Conservation (phyloP, 2,329 filamentous ascomycete genomes). For the Balansia obtecta region DNA sequence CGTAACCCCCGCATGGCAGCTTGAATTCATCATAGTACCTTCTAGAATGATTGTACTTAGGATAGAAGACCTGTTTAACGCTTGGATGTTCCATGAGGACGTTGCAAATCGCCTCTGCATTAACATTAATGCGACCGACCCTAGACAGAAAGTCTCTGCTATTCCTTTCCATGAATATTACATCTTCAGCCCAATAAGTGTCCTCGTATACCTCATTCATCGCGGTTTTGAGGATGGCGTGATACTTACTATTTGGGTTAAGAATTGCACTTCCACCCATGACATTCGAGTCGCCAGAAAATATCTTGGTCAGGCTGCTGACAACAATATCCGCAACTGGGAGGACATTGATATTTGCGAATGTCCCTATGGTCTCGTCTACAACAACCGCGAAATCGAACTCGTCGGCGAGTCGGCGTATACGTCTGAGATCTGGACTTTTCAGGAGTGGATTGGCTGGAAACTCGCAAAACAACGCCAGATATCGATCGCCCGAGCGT, state of each 20-base stretch:
- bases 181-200: conserved; percentile 88
- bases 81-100: conserved; percentile 46
- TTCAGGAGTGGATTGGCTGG: conserved; percentile 83
- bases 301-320: conserved; percentile 91
- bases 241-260: conserved; percentile 57
- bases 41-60: conserved; percentile 60
- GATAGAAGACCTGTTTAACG: conserved; percentile 78
- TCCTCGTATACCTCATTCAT: conserved; percentile 64
- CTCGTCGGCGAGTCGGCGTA: conserved; percentile 63
- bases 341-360: conserved; percentile 88
- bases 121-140: conserved; percentile 73
- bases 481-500: conserved; percentile 58
- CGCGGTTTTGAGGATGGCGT: conserved; percentile 53
- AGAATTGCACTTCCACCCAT: conserved; percentile 75
- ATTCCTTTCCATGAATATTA: conserved; percentile 90
- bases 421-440: conserved; percentile 73
- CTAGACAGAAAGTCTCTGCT: conserved; percentile 80
- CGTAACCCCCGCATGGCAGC: conserved; percentile 68
- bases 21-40: conserved; percentile 68
- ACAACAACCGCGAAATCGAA: conserved; percentile 86
- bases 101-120: conserved; percentile 72
- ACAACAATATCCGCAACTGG: conserved; percentile 84
- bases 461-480: conserved; percentile 88
- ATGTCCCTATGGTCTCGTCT: conserved; percentile 94
- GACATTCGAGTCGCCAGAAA: conserved; percentile 94